A percentile compares a stretch with the other conserved stretches of the same genome.
Evolutionary conservation across 495 filamentous ascomycete species (phyloP).

Genomic region (Staphylotrichum longicolle): DNA sequence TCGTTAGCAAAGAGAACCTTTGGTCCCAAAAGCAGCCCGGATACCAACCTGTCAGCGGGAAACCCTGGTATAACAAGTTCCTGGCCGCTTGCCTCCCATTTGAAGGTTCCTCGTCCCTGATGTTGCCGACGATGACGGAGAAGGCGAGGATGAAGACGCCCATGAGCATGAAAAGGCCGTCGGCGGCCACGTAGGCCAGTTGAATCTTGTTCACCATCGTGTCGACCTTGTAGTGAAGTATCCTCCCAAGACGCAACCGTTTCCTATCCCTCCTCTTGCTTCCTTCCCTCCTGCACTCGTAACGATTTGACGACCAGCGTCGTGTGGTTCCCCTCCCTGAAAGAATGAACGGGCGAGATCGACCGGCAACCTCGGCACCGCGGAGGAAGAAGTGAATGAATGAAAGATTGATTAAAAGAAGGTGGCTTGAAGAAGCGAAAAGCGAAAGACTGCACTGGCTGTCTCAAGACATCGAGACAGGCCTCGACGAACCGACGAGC

Average conservation of each 20-base stretch:
- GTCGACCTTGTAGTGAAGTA: conserved; percentile 10
- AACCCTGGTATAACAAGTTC: conserved; percentile 58
- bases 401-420: conserved; percentile 19
- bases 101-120: conserved; percentile 43
- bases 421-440: conserved; percentile 23
- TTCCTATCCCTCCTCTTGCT: conserved; percentile 19
- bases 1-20: conserved; percentile 28
- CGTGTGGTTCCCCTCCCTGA: conserved; percentile 23
- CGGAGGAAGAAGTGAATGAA: conserved; percentile 26
- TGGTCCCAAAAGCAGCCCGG: too few relatives aligned
- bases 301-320: conserved; percentile 48
- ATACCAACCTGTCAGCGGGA: conserved; percentile 56
- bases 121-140: conserved; percentile 56
- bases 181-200: conserved; percentile 53
- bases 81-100: conserved; percentile 58
- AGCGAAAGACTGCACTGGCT: conserved; percentile 23
- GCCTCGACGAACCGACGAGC: background rate
- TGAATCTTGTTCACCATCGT: conserved; percentile 59
- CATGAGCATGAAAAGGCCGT: conserved; percentile 61
- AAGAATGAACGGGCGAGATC: conserved; percentile 31
- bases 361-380: conserved; percentile 37
- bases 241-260: conserved; percentile 14
- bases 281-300: conserved; percentile 1
- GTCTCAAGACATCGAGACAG: conserved; percentile 20
- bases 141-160: conserved; percentile 64